These are phyloP conservation scores for Penicillium olsonii DNA, from an alignment of 2,329 filamentous ascomycete species.

Conservation along the genomic window DNA sequence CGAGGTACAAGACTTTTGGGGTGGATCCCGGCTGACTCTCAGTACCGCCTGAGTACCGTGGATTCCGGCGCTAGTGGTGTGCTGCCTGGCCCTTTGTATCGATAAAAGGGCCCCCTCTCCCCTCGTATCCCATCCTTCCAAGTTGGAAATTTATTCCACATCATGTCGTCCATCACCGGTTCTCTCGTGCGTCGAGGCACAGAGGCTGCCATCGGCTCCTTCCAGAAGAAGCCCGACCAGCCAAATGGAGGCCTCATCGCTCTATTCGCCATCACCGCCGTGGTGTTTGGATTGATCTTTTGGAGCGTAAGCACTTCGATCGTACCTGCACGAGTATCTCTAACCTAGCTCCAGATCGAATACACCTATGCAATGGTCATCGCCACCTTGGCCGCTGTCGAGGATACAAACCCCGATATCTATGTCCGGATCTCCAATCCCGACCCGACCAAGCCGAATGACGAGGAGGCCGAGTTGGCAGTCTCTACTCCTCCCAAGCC, in stretches of 20 bases:
- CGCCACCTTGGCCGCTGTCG: conserved; percentile 64
- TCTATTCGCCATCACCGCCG: conserved; percentile 30
- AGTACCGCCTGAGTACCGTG: conserved; percentile 5
- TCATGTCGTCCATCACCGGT: conserved; percentile 32
- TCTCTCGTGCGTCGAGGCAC: conserved; percentile 40
- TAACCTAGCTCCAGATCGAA: conserved; percentile 36
- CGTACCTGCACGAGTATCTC: not conserved
- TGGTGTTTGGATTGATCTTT: conserved; percentile 25
- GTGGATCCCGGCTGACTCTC: not conserved
- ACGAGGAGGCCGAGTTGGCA: conserved; percentile 43
- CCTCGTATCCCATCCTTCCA: conserved; percentile 4
- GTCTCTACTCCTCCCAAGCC: conserved; percentile 55
- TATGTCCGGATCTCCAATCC: conserved; percentile 50
- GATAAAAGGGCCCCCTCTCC: conserved; percentile 5
- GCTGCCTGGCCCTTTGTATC: conserved; percentile 11
- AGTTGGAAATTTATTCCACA: conserved; percentile 1
- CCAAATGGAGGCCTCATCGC: conserved; percentile 27
- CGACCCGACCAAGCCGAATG: conserved; percentile 32
- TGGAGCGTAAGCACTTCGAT: conserved; percentile 28
- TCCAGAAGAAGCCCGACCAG: conserved; percentile 22
- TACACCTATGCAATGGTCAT: conserved; percentile 65
- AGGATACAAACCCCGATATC: conserved; percentile 58
- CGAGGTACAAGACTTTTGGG: not conserved
- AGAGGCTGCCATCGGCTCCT: conserved; percentile 31
- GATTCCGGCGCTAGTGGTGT: conserved; percentile 9